Conservation (phyloP, 2,329 filamentous ascomycete species). For the Cylindrodendrum hubeiense region DNA sequence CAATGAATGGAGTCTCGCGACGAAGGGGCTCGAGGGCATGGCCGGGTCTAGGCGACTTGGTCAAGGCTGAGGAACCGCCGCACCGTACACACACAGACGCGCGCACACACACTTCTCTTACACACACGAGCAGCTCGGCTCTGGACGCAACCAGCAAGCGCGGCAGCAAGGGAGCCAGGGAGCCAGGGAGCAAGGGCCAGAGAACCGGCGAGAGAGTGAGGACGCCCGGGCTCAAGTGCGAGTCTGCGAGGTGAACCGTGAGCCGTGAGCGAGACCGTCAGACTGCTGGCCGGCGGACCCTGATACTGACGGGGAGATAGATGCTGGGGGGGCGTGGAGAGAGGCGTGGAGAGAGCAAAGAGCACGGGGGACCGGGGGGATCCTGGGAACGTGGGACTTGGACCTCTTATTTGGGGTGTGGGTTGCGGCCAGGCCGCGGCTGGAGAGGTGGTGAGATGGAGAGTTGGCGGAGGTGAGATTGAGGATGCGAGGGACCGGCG, state of each 20-base stretch:
- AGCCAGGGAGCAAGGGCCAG: not conserved
- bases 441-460: slow-evolving; percentile 24
- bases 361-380: slow-evolving; percentile 14
- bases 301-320: slow-evolving; percentile 28
- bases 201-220: not conserved
- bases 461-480: slow-evolving; percentile 12
- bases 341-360: slow-evolving; percentile 15
- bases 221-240: not conserved
- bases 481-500: not conserved
- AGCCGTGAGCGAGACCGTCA: not conserved
- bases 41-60: slow-evolving; percentile 29
- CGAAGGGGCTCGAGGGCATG: slow-evolving; percentile 35
- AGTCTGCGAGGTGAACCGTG: slow-evolving; percentile 1
- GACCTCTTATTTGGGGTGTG: slow-evolving; percentile 21
- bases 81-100: slow-evolving; percentile 9
- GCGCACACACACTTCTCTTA: not conserved
- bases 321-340: slow-evolving; percentile 5
- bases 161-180: not conserved
- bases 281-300: slow-evolving; percentile 24
- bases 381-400: slow-evolving; percentile 23
- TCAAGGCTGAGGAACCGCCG: slow-evolving; percentile 29
- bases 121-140: not conserved
- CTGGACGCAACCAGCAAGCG: not conserved
- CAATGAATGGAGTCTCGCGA: slow-evolving; percentile 29
- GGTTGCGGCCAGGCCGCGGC: slow-evolving; percentile 23